Conservation (phyloP, 352 stramenopile genomes). For the Blastocystis sp. region DNA sequence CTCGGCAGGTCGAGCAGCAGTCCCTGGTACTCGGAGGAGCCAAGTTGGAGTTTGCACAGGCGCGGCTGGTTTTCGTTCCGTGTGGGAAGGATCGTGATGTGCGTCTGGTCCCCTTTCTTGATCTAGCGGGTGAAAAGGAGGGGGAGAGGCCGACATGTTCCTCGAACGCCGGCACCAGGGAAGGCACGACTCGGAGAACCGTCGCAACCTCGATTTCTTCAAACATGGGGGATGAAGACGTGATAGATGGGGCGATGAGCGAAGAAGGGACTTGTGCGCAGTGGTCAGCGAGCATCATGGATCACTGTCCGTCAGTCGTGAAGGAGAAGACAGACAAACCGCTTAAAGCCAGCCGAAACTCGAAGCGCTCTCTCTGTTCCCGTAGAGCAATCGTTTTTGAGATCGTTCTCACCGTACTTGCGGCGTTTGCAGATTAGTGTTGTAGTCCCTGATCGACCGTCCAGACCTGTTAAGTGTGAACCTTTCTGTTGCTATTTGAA, state of each 20-base stretch:
- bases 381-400: neutral
- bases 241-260: no score
- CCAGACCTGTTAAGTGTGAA: neutral
- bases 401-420: neutral
- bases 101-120: conserved; percentile 9
- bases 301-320: neutral
- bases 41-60: conserved; percentile 24
- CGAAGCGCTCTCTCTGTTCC: neutral
- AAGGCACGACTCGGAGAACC: conserved; percentile 50
- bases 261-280: neutral
- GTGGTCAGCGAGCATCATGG: neutral
- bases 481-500: neutral
- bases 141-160: neutral
- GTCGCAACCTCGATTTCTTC: conserved; percentile 57
- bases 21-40: conserved; percentile 17
- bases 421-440: neutral
- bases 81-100: conserved; percentile 22
- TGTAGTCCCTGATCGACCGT: neutral
- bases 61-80: neutral
- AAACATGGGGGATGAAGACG: conserved; percentile 61
- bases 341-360: neutral
- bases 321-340: neutral
- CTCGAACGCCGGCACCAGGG: conserved; percentile 42
- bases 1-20: conserved; percentile 48
- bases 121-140: conserved; percentile 10